A percentile compares a stretch with the other conserved stretches of the same genome.
phyloP scores from a whole-genome alignment of 2,329 filamentous ascomycete genomes.

The Beauveria scarabaeidicola region DNA sequence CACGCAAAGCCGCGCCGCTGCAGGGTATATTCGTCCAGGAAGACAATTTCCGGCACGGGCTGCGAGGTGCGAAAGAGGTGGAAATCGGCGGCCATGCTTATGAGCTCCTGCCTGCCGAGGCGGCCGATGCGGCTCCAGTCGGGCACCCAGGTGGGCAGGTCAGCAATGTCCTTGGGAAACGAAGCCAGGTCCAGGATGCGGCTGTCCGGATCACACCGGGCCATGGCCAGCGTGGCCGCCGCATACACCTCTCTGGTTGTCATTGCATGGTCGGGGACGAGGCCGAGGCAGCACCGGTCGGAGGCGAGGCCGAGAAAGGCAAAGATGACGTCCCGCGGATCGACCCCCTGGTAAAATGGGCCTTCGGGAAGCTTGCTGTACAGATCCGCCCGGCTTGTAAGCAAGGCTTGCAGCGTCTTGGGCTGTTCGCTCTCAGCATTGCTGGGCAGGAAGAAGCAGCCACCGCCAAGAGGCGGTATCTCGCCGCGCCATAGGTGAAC shows the following conservation, averaged over 20 bases:
- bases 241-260: neutral
- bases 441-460: neutral
- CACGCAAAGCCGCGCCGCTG: neutral
- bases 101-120: neutral
- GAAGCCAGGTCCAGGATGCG: neutral
- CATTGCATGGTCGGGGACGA: neutral
- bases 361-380: neutral
- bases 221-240: neutral
- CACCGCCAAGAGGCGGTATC: neutral
- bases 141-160: neutral
- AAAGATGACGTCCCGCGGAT: conserved; percentile 1
- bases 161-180: neutral
- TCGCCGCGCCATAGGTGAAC: neutral
- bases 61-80: neutral
- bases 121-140: conserved; percentile 3
- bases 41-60: neutral
- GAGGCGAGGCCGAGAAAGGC: neutral
- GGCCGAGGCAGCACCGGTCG: neutral
- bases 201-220: neutral
- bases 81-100: neutral
- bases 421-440: neutral
- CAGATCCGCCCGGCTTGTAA: neutral
- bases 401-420: neutral
- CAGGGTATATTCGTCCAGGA: neutral
- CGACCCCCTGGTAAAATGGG: neutral